phyloP scores from a whole-genome alignment of 306 rosid species.

The Luffa acutangula region DNA sequence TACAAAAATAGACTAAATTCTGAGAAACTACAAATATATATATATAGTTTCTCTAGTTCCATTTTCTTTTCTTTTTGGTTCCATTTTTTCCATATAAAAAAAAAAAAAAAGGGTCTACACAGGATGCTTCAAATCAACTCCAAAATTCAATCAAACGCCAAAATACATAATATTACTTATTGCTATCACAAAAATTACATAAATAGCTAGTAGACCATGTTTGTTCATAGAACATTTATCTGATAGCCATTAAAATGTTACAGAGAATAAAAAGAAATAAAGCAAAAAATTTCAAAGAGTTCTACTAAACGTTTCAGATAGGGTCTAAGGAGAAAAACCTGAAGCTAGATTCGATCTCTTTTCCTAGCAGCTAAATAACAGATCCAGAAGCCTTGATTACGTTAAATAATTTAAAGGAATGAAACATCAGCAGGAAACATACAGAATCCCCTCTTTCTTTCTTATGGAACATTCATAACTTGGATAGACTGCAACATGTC shows the following conservation, averaged over 20 bases:
- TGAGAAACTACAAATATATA: no score
- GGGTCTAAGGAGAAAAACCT: neutral
- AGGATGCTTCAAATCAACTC: neutral
- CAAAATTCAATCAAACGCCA: neutral
- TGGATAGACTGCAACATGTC: conserved; percentile 92
- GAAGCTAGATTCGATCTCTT: neutral
- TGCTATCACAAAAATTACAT: conserved; percentile 5
- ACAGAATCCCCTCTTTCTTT: neutral
- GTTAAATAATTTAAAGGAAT: conserved; percentile 1
- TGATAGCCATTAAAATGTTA: neutral
- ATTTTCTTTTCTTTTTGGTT: no score
- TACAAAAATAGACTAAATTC: no score
- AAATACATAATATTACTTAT: neutral
- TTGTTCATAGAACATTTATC: neutral
- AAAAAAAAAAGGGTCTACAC: no score
- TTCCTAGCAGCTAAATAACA: conserved; percentile 3
- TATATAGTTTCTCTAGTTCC: no score
- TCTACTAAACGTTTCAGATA: neutral
- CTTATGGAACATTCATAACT: conserved; percentile 86
- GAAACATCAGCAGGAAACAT: neutral
- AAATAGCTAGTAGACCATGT: neutral
- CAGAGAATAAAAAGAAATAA: neutral
- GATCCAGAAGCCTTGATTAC: neutral
- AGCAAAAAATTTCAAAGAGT: neutral
- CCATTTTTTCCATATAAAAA: no score